Evolutionary conservation across 805 yeast species (phyloP), one percentile per base, ranked within the genome.

Genomic region (Lipomyces mesembrius): DNA sequence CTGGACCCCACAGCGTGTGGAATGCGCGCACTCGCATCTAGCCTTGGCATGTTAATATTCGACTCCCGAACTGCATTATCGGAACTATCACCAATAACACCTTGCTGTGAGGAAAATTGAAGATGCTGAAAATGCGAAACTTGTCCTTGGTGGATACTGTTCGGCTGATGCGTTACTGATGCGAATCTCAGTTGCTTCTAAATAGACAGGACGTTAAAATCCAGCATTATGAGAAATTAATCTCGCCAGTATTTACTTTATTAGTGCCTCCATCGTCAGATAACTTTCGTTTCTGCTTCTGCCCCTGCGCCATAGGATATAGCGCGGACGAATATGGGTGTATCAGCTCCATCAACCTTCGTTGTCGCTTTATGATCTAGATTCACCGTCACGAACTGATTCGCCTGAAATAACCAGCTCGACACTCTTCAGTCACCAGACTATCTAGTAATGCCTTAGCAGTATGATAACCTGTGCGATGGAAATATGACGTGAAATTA

Each of bases 231-330:
- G 5, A 25, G 17, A 29, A 22, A n/a, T 57, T 34, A 57, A 17
- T 3, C n/a, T 34, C 60, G 9, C 35, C 20, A 7, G 9, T 17
- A 14, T 8, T 8, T 54, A 54, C 57, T n/a, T 20, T 29, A 22
- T 34, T 54, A 29, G 37, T 11, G 22, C 37, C 57, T 54, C 37
- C 57, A 54, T 43, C 60, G 3, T 58, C 61, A 58, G 34, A 32
- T 17, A 56, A 46, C 8, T 56, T 59, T 14, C 61, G 46, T 62
- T 59, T 59, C 39, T 53, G 39, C 61, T 59, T 59, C 39, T 53
- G 39, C 37, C 20, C 20, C 61, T 12, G 62, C 62, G 9, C 59
- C 62, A 52, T 52, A 12, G 34, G 51, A 29, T 37, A 60, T 22
- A 68, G 62, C 7, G 22, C 52, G 37, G 35, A 27, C 22, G 37